Evolutionary conservation across 2,329 filamentous ascomycete species (phyloP).

Genomic region (Trichoderma gracile): DNA sequence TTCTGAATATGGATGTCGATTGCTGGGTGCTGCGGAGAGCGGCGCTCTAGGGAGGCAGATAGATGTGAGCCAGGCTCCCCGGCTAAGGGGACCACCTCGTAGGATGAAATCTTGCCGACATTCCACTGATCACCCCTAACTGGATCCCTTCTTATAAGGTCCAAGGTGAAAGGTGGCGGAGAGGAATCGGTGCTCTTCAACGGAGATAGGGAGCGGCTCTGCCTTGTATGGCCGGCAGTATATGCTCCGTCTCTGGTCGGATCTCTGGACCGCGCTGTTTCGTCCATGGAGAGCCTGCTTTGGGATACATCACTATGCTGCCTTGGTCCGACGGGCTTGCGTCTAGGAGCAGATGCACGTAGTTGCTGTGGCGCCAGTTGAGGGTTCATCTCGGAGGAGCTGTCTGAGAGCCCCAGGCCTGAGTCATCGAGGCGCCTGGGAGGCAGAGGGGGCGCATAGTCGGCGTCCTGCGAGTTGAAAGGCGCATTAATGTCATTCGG

Average conservation of each 20-base stretch:
- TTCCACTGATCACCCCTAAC: slow-evolving; percentile 72
- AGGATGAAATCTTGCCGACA: slow-evolving; percentile 64
- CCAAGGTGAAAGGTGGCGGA: slow-evolving; percentile 53
- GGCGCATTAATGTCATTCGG: slow-evolving; percentile 28
- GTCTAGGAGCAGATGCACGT: slow-evolving; percentile 29
- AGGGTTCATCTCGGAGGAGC: not conserved
- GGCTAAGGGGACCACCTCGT: slow-evolving; percentile 46
- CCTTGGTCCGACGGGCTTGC: slow-evolving; percentile 37
- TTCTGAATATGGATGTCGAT: slow-evolving; percentile 57
- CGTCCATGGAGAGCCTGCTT: not conserved
- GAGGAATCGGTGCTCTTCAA: slow-evolving; percentile 35
- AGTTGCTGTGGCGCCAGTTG: slow-evolving; percentile 27
- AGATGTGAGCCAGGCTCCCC: slow-evolving; percentile 31
- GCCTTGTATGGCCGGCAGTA: not conserved
- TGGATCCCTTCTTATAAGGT: slow-evolving; percentile 73
- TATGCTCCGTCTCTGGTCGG: slow-evolving; percentile 13
- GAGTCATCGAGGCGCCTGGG: slow-evolving; percentile 25
- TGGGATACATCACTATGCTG: slow-evolving; percentile 16
- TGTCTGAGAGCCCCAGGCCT: slow-evolving; percentile 25
- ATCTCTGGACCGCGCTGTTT: not conserved
- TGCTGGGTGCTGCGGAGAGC: slow-evolving; percentile 37
- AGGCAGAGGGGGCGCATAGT: slow-evolving; percentile 23
- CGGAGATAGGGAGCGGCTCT: slow-evolving; percentile 43
- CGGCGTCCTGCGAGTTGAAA: slow-evolving; percentile 29
- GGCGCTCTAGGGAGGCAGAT: slow-evolving; percentile 27